Base-by-base conservation (phyloP, 805 yeast genomes). In the Lipomyces lipofer region DNA sequence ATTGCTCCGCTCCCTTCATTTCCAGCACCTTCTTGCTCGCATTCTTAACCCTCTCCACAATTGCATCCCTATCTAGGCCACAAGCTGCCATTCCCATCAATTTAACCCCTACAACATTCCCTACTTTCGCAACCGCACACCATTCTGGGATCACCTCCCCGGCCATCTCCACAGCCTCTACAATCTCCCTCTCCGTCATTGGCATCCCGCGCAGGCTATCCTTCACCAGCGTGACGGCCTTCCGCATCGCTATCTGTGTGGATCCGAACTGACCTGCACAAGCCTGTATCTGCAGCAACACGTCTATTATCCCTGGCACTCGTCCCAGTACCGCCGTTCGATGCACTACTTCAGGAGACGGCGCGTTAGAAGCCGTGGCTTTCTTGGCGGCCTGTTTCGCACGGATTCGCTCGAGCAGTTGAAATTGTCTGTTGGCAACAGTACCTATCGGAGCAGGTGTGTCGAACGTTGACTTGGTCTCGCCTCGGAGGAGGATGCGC, bases 111-210 rank as follows among this genome's bases (percentile, higher is more conserved):
- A 25, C 19, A n/a, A 36, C 40, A 19, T 13, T 25, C 19, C 24
- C 25, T 25, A 36, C 40, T 19, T 22, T 36, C 10, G 13, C 40
- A n/a, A 42, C 13, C 19, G 13, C 13, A 10, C 46, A 42, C 46
- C 46, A 42, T 19, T 42, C n/a, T 4, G 46, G 46, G 13, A 21
- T n/a, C n/a, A 42, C 22, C 40, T 42, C 27, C n/a, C 46, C 33
- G 13, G 22, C 28, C 9, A 42, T 25, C 13, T 27, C 33, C 30
- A 42, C 22, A 22, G 46, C 33, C 12, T 42, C 46, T 24, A 21
- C 19, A 3, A 42, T 28, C 22, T 42, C 46, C 12, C 24, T 19
- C 22, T 22, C 40, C 22, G 9, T 29, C 13, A 25, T 22, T 9
- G 46, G 33, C 22, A 25, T 22, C 12, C 19, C 46, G 10, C 42